Evolutionary conservation across 2,329 filamentous ascomycete species (phyloP).

Genomic region (Tolypocladium amazonense): DNA sequence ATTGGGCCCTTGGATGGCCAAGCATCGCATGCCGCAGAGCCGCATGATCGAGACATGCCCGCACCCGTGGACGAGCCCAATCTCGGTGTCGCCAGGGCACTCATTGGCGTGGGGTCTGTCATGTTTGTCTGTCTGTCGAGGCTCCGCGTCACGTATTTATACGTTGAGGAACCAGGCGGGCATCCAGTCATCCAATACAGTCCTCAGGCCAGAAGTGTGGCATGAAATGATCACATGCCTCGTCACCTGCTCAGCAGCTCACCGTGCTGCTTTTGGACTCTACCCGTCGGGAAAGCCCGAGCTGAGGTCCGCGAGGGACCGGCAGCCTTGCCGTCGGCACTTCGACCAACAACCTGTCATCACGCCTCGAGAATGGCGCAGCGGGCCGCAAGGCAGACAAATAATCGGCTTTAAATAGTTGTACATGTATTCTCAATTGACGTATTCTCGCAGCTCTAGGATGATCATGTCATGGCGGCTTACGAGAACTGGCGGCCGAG

Average conservation of each 20-base stretch:
- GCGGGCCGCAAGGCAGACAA: background rate
- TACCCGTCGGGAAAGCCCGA: too few relatives aligned
- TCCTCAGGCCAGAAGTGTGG: background rate
- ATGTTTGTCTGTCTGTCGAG: background rate
- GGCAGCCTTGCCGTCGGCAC: background rate
- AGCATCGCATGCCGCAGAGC: background rate
- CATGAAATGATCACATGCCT: background rate
- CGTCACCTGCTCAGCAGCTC: background rate
- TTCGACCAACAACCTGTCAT: background rate
- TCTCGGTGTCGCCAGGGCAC: background rate
- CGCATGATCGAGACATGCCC: background rate
- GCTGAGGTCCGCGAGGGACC: background rate
- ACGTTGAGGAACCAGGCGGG: background rate
- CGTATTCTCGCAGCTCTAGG: constrained; percentile 12
- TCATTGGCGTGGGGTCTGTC: background rate
- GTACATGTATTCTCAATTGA: constrained; percentile 18
- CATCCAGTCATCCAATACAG: background rate
- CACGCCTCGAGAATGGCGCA: background rate
- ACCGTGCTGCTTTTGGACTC: background rate
- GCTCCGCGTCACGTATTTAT: background rate
- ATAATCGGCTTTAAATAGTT: constrained; percentile 1
- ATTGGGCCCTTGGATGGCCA: background rate
- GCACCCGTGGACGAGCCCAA: background rate
- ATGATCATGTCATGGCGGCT: constrained; percentile 12
- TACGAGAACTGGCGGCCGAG: constrained; percentile 9